Conservation (phyloP, 106 monocot genomes). For the Platanthera guangdongensis region DNA sequence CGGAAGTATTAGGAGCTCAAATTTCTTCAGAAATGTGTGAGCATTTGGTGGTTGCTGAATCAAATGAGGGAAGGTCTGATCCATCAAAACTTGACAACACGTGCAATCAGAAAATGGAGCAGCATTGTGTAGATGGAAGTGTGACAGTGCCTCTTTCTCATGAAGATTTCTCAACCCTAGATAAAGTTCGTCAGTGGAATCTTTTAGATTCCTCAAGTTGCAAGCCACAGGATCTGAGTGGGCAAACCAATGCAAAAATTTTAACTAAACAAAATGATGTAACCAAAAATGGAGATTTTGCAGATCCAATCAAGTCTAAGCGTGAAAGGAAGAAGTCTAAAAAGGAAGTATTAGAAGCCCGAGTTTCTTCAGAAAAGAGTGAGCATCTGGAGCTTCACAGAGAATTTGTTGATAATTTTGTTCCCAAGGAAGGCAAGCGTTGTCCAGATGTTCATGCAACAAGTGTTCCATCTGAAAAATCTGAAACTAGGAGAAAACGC, state of each 20-base stretch:
- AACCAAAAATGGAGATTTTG: not conserved
- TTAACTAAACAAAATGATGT: too few species aligned
- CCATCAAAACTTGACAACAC: too few species aligned
- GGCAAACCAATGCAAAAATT: too few species aligned
- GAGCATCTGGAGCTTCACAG: not conserved
- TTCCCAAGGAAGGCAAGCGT: not conserved
- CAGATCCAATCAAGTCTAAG: not conserved
- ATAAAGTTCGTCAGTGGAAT: too few species aligned
- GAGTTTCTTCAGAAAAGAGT: constrained; percentile 2
- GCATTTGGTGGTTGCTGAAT: not conserved
- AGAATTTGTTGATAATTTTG: constrained; percentile 1
- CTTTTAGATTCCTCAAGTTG: too few species aligned
- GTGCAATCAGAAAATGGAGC: too few species aligned
- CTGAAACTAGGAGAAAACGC: not conserved
- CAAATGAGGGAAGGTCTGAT: too few species aligned
- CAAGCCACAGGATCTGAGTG: too few species aligned
- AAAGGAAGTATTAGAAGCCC: not conserved
- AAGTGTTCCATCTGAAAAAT: not conserved
- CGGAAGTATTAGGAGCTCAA: not conserved
- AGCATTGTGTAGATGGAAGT: too few species aligned
- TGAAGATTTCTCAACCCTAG: too few species aligned
- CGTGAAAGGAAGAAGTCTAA: constrained; percentile 3
- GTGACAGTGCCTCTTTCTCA: too few species aligned
- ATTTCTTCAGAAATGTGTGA: constrained; percentile 4
- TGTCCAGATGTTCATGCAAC: not conserved